Evolutionary conservation across 352 stramenopile species (phyloP).

Genomic region (Globisporangium apiculatum): DNA sequence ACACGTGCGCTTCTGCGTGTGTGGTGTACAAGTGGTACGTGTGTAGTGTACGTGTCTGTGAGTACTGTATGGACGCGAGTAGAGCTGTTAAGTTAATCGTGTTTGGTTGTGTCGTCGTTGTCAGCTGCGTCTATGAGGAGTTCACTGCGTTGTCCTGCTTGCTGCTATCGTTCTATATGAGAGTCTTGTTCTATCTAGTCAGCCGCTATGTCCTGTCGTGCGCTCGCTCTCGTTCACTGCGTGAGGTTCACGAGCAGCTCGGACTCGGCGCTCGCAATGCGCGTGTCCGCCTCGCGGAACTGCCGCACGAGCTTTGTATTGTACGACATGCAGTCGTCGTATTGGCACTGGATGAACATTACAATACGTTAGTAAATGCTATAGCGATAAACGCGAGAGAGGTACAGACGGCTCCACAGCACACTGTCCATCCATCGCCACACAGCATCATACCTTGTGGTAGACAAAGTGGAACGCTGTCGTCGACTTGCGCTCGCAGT

Average conservation of each 20-base stretch:
- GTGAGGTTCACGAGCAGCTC: slow-evolving; percentile 28
- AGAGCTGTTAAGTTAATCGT: background rate
- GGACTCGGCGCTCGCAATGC: slow-evolving; percentile 26
- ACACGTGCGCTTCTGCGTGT: no score
- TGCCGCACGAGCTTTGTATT: slow-evolving; percentile 83
- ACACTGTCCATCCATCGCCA: no score
- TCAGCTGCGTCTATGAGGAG: background rate
- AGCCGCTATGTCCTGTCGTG: background rate
- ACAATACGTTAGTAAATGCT: no score
- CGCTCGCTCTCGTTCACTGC: slow-evolving; percentile 7
- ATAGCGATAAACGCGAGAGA: no score
- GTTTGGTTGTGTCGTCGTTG: background rate
- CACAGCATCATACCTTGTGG: slow-evolving; percentile 54
- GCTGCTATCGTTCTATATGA: no score
- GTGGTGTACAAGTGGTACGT: no score
- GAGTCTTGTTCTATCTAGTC: no score
- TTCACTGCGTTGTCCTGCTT: background rate
- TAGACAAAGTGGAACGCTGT: slow-evolving; percentile 85
- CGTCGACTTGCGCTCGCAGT: slow-evolving; percentile 80
- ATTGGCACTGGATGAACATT: slow-evolving; percentile 40
- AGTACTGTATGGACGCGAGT: no score
- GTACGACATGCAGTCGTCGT: slow-evolving; percentile 72
- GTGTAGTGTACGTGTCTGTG: no score
- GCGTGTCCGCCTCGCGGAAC: slow-evolving; percentile 42
- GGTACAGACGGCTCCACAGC: no score